Percentiles rank a stretch among this genome's conserved stretches.
phyloP scores from a whole-genome alignment of 2,329 filamentous ascomycete species.

The Aspergillus carbonarius region DNA sequence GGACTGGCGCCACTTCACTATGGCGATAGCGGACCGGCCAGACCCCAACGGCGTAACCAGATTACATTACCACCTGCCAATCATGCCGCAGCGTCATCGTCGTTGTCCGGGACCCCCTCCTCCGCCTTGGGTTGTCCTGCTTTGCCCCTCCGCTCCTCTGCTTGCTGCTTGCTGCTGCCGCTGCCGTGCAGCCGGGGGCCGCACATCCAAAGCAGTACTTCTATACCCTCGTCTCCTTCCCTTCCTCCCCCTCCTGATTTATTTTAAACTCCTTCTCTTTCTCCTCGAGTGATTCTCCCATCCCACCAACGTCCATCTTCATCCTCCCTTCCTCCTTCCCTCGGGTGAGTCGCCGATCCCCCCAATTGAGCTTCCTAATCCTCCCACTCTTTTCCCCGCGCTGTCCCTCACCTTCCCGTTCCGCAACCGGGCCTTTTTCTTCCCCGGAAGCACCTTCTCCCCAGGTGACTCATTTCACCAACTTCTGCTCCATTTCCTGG shows the following conservation, averaged over 20 bases:
- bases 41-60: not conserved
- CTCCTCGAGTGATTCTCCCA: not conserved
- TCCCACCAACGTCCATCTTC: not conserved
- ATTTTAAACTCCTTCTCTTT: not conserved
- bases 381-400: conserved; percentile 11
- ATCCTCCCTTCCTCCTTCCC: not conserved
- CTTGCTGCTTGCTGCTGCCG: not conserved
- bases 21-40: not conserved
- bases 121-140: not conserved
- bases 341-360: not conserved
- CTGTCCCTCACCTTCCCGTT: conserved; percentile 18
- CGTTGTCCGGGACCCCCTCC: not conserved
- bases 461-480: conserved; percentile 19
- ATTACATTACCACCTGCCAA: not conserved
- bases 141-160: conserved; percentile 1
- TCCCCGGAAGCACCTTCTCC: conserved; percentile 20
- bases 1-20: not conserved
- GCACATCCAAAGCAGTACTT: not conserved
- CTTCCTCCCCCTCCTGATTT: not conserved
- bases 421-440: conserved; percentile 27
- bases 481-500: conserved; percentile 10
- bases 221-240: not conserved
- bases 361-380: conserved; percentile 12
- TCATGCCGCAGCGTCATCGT: conserved; percentile 1
- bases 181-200: not conserved